phyloP scores from a whole-genome alignment of 768 basidiomycete species.

The Tylopilus felleus region DNA sequence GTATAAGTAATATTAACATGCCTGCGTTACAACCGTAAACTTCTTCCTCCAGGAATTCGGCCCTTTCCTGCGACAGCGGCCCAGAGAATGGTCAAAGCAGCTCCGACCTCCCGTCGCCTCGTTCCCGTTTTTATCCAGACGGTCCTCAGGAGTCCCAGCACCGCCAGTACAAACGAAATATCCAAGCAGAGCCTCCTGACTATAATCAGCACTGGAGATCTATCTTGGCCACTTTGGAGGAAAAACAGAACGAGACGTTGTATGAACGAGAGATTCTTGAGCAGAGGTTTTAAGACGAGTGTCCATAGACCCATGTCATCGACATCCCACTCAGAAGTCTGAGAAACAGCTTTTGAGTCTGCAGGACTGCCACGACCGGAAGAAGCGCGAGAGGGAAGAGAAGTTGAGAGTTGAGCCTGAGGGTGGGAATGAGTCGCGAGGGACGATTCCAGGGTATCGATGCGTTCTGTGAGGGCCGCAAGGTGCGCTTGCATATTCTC shows the following conservation, averaged over 20 bases:
- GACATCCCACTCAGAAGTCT: conserved; percentile 56
- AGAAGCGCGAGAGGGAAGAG: conserved; percentile 37
- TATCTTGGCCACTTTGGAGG: conserved; percentile 47
- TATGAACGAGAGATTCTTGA: conserved; percentile 47
- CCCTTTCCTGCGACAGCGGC: conserved; percentile 61
- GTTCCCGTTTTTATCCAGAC: conserved; percentile 69
- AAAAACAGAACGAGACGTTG: conserved; percentile 57
- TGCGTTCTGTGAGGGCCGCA: conserved; percentile 75
- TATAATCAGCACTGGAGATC: conserved; percentile 64
- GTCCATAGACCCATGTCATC: conserved; percentile 86
- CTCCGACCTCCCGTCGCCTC: conserved; percentile 63
- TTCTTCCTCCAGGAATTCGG: conserved; percentile 46
- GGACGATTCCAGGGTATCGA: conserved; percentile 63
- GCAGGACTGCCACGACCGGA: conserved; percentile 45
- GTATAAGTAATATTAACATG: conserved; percentile 10
- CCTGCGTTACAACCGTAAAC: conserved; percentile 5
- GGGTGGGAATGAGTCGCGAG: conserved; percentile 31
- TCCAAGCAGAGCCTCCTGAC: conserved; percentile 75
- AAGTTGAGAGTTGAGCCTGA: conserved; percentile 38
- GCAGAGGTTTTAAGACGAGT: conserved; percentile 59
- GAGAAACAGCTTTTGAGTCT: conserved; percentile 23
- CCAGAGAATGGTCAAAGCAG: conserved; percentile 68
- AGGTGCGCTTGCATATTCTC: conserved; percentile 80
- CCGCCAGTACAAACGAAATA: conserved; percentile 65
- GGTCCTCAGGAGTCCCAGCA: conserved; percentile 54